phyloP scores from a whole-genome alignment of 2,329 filamentous ascomycete genomes.

The Penicillium aurantiogriseum region DNA sequence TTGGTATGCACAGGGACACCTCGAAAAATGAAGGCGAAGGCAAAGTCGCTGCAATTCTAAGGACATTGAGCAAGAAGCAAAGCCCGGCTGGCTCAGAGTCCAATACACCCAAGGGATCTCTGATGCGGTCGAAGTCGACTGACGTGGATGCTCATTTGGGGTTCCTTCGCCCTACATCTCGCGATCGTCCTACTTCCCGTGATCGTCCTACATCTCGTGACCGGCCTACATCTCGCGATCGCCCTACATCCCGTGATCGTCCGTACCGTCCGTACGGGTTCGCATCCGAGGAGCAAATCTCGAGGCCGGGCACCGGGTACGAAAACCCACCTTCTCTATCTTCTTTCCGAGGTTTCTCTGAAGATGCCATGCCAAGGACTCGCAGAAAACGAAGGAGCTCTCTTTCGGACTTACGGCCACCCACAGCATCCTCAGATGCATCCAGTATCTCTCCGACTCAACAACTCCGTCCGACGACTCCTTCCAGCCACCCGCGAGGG shows the following conservation, averaged over 20 bases:
- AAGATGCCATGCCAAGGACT: constrained; percentile 44
- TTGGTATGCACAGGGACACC: constrained; percentile 75
- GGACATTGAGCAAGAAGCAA: constrained; percentile 80
- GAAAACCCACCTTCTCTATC: constrained; percentile 48
- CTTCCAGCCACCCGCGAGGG: constrained; percentile 28
- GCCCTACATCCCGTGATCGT: constrained; percentile 51
- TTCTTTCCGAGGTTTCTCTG: constrained; percentile 53
- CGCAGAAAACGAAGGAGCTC: constrained; percentile 85
- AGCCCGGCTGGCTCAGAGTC: constrained; percentile 62
- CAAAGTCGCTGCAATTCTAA: constrained; percentile 74
- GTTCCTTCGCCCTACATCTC: constrained; percentile 54
- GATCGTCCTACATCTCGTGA: constrained; percentile 56
- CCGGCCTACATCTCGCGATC: constrained; percentile 34
- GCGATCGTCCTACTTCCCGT: constrained; percentile 48
- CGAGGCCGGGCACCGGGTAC: constrained; percentile 47
- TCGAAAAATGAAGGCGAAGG: constrained; percentile 70
- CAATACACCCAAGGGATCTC: constrained; percentile 65
- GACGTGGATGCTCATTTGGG: constrained; percentile 59
- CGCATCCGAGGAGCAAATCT: constrained; percentile 47
- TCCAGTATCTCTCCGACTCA: constrained; percentile 34
- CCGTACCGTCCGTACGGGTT: constrained; percentile 52
- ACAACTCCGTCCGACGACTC: constrained; percentile 40
- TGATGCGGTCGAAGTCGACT: constrained; percentile 73
- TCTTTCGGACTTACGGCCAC: constrained; percentile 74
- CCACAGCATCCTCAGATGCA: constrained; percentile 62